Percentiles rank a stretch among this genome's conserved stretches.
Conservation (phyloP, 2,329 filamentous ascomycete species). For the Fusarium circinatum region DNA sequence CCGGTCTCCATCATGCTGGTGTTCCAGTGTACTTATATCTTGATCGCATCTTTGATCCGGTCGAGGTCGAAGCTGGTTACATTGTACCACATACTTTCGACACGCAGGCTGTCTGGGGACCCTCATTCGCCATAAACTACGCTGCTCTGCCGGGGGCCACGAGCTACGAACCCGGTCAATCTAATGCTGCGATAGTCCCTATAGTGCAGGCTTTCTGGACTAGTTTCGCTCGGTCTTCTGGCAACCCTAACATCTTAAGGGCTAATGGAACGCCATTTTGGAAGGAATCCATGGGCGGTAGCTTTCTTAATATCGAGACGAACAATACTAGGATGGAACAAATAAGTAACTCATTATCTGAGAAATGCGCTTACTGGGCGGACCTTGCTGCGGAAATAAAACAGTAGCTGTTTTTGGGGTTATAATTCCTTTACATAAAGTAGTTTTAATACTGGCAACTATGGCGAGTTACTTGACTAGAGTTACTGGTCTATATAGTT, state of each 20-base stretch:
- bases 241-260: background rate
- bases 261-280: background rate
- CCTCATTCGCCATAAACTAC: background rate
- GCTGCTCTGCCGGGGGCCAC: background rate
- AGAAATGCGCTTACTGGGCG: background rate
- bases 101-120: background rate
- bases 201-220: background rate
- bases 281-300: background rate
- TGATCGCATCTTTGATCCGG: background rate
- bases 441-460: background rate
- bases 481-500: background rate
- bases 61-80: background rate
- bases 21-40: background rate
- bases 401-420: background rate
- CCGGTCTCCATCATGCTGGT: background rate
- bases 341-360: background rate
- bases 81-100: background rate
- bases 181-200: background rate
- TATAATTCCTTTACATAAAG: background rate
- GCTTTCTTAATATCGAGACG: background rate
- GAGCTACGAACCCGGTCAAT: background rate
- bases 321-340: background rate
- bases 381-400: background rate
- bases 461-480: accelerated
- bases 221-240: background rate